Conservation (phyloP, 306 rosid species). For the Carpinus viminea region DNA sequence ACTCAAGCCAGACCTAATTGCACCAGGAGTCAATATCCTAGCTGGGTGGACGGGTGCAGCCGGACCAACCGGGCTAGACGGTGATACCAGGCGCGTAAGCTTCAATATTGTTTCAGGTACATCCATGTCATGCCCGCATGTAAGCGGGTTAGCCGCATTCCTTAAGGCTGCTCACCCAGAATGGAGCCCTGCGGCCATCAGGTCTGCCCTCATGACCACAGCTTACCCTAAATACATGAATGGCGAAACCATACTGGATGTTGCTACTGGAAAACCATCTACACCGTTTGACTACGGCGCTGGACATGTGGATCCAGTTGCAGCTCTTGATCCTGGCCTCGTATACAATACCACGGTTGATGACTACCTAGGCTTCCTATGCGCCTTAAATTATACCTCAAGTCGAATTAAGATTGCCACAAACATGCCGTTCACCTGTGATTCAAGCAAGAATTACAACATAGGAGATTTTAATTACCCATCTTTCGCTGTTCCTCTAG, state of each 20-base stretch:
- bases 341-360: slow-evolving; percentile 57
- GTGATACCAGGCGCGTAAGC: slow-evolving; percentile 56
- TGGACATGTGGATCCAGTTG: slow-evolving; percentile 81
- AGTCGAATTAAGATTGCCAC: slow-evolving; percentile 47
- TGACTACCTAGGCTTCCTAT: slow-evolving; percentile 75
- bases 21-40: slow-evolving; percentile 94
- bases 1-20: slow-evolving; percentile 91
- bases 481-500: slow-evolving; percentile 77
- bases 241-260: slow-evolving; percentile 58
- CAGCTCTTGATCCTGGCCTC: slow-evolving; percentile 93
- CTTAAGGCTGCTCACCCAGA: slow-evolving; percentile 72
- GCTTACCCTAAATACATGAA: slow-evolving; percentile 60
- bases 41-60: slow-evolving; percentile 82
- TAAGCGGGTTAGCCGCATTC: slow-evolving; percentile 81
- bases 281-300: slow-evolving; percentile 88
- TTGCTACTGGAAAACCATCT: slow-evolving; percentile 59
- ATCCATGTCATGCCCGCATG: slow-evolving; percentile 97
- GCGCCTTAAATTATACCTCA: slow-evolving; percentile 72
- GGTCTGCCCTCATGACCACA: slow-evolving; percentile 95
- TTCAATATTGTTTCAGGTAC: slow-evolving; percentile 89
- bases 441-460: slow-evolving; percentile 52
- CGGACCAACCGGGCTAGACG: slow-evolving; percentile 60
- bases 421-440: slow-evolving; percentile 50
- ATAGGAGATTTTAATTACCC: slow-evolving; percentile 83
- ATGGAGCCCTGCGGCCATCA: slow-evolving; percentile 91